phyloP scores from a whole-genome alignment of 768 basidiomycete genomes.

The Fomitopsis serialis region DNA sequence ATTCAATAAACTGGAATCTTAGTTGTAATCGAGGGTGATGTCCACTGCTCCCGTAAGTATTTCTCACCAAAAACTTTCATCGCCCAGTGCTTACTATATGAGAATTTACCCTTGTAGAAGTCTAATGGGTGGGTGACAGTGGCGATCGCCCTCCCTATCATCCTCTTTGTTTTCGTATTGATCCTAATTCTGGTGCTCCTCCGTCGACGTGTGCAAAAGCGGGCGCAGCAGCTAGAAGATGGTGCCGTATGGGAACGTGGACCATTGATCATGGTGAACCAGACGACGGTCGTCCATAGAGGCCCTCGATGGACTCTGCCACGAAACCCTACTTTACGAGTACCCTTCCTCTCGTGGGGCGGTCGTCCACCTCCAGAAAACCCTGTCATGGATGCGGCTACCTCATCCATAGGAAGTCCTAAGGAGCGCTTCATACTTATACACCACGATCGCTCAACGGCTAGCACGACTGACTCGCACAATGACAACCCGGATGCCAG shows the following conservation, averaged over 20 bases:
- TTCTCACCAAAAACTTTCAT: too few relatives aligned
- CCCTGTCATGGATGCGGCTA: not conserved
- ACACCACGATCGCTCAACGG: not conserved
- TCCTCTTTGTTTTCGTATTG: not conserved
- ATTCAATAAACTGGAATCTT: too few relatives aligned
- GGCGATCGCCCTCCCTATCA: not conserved
- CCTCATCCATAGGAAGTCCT: not conserved
- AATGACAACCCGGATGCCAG: not conserved
- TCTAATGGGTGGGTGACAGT: not conserved
- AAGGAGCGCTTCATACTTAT: too few relatives aligned
- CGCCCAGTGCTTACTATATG: not conserved
- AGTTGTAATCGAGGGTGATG: too few relatives aligned
- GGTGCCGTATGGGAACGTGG: not conserved
- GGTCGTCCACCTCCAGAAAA: not conserved
- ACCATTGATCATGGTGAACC: not conserved
- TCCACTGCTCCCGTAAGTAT: too few relatives aligned
- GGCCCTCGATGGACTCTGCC: not conserved
- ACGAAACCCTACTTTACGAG: not conserved
- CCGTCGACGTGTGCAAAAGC: not conserved
- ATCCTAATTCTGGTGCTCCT: not conserved
- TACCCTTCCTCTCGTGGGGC: not conserved
- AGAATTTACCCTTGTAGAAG: not conserved
- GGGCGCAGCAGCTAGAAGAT: not conserved
- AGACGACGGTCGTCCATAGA: not conserved
- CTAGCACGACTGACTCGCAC: not conserved